These are phyloP conservation scores for Evansstolkia leycettana DNA, from an alignment of 495 filamentous ascomycete genomes.

Conservation along the genomic window DNA sequence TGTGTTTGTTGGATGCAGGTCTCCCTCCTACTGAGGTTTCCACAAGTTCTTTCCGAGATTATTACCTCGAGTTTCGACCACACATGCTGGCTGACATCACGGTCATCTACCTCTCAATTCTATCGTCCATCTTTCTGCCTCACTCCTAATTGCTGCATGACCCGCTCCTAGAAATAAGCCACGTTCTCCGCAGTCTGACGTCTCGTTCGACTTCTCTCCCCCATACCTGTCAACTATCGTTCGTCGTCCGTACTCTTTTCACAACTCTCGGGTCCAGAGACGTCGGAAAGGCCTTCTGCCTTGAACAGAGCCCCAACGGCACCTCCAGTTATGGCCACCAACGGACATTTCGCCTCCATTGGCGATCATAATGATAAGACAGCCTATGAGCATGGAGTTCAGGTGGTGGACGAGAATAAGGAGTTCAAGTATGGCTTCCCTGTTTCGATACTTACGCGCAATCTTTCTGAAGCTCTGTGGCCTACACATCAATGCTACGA, in stretches of 20 bases:
- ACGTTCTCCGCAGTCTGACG: background rate
- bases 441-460: constrained; percentile 2
- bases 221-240: too few relatives aligned
- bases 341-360: constrained; percentile 78
- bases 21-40: too few relatives aligned
- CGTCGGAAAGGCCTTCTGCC: constrained; percentile 19
- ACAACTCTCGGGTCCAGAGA: constrained; percentile 7
- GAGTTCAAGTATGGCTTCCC: constrained; percentile 69
- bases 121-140: background rate
- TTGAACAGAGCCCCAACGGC: constrained; percentile 33
- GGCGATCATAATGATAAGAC: constrained; percentile 51
- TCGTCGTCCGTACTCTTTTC: constrained; percentile 1
- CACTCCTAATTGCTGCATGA: background rate
- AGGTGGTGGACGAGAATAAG: constrained; percentile 93
- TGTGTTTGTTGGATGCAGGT: too few relatives aligned
- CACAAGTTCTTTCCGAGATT: background rate
- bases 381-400: constrained; percentile 82
- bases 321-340: constrained; percentile 55
- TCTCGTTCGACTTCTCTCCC: background rate
- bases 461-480: too few relatives aligned
- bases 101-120: background rate
- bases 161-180: background rate
- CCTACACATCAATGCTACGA: too few relatives aligned
- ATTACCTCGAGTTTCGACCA: too few relatives aligned
- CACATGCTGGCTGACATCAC: too few relatives aligned